Evolutionary conservation across 139 green algal genomes (phyloP).

Genomic region (Chlamydomonas applanata): DNA sequence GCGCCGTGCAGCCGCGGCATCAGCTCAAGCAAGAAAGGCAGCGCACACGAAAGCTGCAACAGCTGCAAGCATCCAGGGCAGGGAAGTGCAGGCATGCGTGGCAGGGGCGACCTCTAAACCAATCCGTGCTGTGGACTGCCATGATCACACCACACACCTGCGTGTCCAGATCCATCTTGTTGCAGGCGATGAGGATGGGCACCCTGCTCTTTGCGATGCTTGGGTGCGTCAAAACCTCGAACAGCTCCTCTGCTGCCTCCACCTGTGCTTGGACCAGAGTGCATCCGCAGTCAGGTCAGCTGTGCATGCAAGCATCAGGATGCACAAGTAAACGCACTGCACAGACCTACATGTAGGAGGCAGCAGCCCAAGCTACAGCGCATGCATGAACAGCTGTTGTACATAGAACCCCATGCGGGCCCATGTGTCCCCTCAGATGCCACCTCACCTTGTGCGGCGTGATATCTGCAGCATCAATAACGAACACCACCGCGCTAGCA

Average conservation of each 20-base stretch:
- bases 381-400: slow-evolving; percentile 7
- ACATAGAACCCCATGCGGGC: too few species aligned
- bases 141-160: slow-evolving; percentile 29
- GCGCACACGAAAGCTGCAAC: too few species aligned
- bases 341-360: too few species aligned
- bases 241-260: slow-evolving; percentile 47
- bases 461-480: slow-evolving; percentile 85
- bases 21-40: too few species aligned
- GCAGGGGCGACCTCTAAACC: too few species aligned
- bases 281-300: neutral
- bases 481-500: slow-evolving; percentile 75
- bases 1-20: too few species aligned
- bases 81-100: too few species aligned
- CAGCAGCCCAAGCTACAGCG: neutral
- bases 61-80: too few species aligned
- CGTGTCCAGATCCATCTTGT: slow-evolving; percentile 86
- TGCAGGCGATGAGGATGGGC: slow-evolving; percentile 89
- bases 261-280: too few species aligned
- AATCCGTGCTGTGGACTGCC: too few species aligned
- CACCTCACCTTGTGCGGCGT: slow-evolving; percentile 54
- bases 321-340: too few species aligned
- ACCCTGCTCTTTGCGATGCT: slow-evolving; percentile 47
- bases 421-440: slow-evolving; percentile 46
- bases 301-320: neutral
- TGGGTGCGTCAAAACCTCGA: slow-evolving; percentile 56